Evolutionary conservation across 805 yeast species (phyloP).

Genomic region (Candida dajiaensis): DNA sequence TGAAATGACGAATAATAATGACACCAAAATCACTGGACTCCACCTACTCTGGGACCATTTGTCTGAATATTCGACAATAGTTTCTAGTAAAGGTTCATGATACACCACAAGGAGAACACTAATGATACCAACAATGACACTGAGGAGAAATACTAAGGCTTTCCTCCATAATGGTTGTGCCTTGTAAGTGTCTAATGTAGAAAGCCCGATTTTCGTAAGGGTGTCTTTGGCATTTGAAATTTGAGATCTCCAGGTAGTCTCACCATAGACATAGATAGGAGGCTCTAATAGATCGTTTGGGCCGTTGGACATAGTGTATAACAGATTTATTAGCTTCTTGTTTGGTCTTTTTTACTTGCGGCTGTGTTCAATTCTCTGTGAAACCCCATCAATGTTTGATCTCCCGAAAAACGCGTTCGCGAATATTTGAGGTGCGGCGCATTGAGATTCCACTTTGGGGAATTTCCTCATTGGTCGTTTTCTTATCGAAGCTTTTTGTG

Average conservation of each 20-base stretch:
- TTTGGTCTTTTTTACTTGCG: too few species aligned
- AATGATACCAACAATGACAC: background rate
- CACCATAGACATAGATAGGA: background rate
- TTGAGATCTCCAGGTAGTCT: background rate
- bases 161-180: slow-evolving; percentile 14
- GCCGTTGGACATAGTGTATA: background rate
- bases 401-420: background rate
- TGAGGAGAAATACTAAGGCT: slow-evolving; percentile 1
- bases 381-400: too few species aligned
- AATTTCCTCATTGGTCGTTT: background rate
- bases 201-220: background rate
- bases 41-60: slow-evolving; percentile 16
- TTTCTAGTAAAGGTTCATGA: slow-evolving; percentile 14
- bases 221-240: background rate
- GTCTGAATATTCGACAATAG: slow-evolving; percentile 21
- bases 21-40: slow-evolving; percentile 43
- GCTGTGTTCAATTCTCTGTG: too few species aligned
- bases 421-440: background rate
- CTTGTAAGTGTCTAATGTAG: slow-evolving; percentile 8
- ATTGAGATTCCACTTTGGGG: background rate
- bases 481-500: background rate
- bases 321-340: background rate
- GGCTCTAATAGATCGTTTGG: background rate
- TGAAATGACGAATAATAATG: slow-evolving; percentile 56
- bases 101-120: slow-evolving; percentile 11